These are phyloP conservation scores for Viola odorata DNA, from an alignment of 345 rosid species.

Conservation along the genomic window DNA sequence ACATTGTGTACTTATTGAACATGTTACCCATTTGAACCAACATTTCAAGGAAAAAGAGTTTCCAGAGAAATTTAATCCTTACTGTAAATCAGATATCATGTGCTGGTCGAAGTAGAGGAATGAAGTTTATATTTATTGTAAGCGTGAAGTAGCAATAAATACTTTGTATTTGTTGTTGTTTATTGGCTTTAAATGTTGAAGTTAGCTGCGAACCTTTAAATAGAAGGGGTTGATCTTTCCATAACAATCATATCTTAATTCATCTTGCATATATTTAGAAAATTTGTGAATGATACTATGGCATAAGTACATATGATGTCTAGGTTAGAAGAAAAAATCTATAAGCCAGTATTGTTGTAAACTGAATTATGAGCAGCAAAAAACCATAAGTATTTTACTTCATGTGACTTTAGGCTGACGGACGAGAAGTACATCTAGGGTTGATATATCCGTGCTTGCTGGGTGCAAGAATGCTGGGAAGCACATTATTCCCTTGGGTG, in stretches of 20 bases:
- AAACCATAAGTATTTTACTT: not conserved
- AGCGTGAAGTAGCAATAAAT: too few relatives aligned
- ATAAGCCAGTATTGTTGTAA: not conserved
- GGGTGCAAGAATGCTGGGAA: constrained; percentile 95
- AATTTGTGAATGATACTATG: not conserved
- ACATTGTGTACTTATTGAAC: too few relatives aligned
- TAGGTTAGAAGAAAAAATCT: not conserved
- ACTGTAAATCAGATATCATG: too few relatives aligned
- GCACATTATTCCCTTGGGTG: constrained; percentile 82
- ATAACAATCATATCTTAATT: not conserved
- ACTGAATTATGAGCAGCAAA: not conserved
- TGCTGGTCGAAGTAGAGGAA: too few relatives aligned
- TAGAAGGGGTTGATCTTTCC: too few relatives aligned
- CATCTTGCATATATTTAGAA: not conserved
- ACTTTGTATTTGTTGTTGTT: too few relatives aligned
- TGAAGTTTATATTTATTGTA: too few relatives aligned
- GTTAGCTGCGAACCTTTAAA: too few relatives aligned
- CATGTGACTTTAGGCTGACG: constrained; percentile 69
- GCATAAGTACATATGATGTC: not conserved
- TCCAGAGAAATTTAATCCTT: too few relatives aligned
- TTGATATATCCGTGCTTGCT: constrained; percentile 71
- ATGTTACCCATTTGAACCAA: too few relatives aligned
- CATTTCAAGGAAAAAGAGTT: too few relatives aligned
- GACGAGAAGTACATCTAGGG: constrained; percentile 80
- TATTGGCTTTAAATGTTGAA: too few relatives aligned